These are phyloP conservation scores for Spathaspora arborariae DNA, from an alignment of 805 yeast species.

Conservation along the genomic window DNA sequence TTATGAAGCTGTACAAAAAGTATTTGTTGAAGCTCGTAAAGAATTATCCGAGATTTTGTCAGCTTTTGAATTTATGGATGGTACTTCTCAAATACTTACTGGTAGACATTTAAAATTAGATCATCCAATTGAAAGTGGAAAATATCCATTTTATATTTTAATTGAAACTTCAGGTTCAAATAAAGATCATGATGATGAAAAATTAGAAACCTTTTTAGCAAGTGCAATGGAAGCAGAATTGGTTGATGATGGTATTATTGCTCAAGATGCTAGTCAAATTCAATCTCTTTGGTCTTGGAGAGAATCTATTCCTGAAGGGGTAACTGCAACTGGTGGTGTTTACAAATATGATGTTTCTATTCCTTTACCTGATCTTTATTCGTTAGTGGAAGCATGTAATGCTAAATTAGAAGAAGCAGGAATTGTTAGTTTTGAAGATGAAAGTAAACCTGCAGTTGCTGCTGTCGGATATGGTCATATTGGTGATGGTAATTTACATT, in stretches of 20 bases:
- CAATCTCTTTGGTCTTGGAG: slow-evolving; percentile 91
- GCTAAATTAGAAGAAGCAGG: slow-evolving; percentile 52
- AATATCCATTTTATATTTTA: slow-evolving; percentile 83
- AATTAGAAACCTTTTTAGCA: slow-evolving; percentile 81
- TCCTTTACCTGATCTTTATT: slow-evolving; percentile 78
- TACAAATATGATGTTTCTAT: slow-evolving; percentile 95
- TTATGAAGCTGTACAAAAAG: slow-evolving; percentile 79
- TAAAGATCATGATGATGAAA: slow-evolving; percentile 88
- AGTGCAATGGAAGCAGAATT: slow-evolving; percentile 77
- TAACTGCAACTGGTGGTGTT: slow-evolving; percentile 84
- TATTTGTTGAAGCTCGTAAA: slow-evolving; percentile 71
- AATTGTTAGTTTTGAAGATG: slow-evolving; percentile 57
- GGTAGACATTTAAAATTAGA: slow-evolving; percentile 51
- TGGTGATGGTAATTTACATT: slow-evolving; percentile 95
- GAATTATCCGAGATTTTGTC: slow-evolving; percentile 84
- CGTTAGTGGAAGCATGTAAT: slow-evolving; percentile 75
- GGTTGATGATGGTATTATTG: slow-evolving; percentile 91
- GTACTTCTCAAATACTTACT: slow-evolving; percentile 61
- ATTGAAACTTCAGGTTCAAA: slow-evolving; percentile 97
- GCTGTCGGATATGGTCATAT: slow-evolving; percentile 98
- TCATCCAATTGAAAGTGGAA: slow-evolving; percentile 75
- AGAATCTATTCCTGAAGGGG: slow-evolving; percentile 88
- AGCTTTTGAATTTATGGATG: slow-evolving; percentile 94
- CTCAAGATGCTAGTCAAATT: slow-evolving; percentile 90
- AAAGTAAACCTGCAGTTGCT: slow-evolving; percentile 72